A percentile compares a stretch with the other conserved stretches of the same genome.
These are phyloP conservation scores for Mytilinidion resinicola DNA, from an alignment of 495 filamentous ascomycete species.

Conservation along the genomic window DNA sequence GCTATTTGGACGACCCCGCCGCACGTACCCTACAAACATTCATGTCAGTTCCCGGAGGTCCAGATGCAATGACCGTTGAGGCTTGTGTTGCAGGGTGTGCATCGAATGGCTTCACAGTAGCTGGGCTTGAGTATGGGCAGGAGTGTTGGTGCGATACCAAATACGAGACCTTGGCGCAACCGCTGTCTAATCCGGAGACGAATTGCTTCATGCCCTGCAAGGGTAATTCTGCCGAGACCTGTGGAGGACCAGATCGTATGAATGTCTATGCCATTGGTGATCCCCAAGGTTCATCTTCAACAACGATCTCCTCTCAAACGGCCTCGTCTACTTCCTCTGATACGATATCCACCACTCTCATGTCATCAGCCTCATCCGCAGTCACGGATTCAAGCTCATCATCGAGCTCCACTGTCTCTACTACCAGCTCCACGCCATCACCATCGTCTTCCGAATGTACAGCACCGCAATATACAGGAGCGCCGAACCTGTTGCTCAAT, in stretches of 20 bases:
- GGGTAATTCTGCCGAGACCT: constrained; percentile 24
- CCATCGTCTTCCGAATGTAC: too few relatives aligned
- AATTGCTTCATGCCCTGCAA: constrained; percentile 23
- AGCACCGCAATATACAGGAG: too few relatives aligned
- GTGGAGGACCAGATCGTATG: constrained; percentile 26
- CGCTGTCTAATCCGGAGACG: constrained; percentile 23
- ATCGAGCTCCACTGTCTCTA: too few relatives aligned
- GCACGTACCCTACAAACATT: not conserved
- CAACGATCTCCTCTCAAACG: too few relatives aligned
- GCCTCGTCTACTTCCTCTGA: too few relatives aligned
- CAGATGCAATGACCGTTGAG: not conserved
- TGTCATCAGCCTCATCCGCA: too few relatives aligned
- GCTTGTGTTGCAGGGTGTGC: not conserved
- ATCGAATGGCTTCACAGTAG: not conserved
- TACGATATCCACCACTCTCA: too few relatives aligned
- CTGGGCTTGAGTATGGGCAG: constrained; percentile 4
- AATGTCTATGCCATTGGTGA: constrained; percentile 19
- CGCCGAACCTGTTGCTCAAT: too few relatives aligned
- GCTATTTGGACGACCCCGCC: not conserved
- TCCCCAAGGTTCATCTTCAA: too few relatives aligned
- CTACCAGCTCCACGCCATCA: too few relatives aligned
- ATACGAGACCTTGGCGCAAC: constrained; percentile 43
- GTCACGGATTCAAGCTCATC: too few relatives aligned
- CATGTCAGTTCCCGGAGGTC: not conserved
- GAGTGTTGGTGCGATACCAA: constrained; percentile 42